Evolutionary conservation across 164 flowering plant genomes (phyloP), one percentile per base, ranked within the genome.

Genomic region (Magnolia officinalis): DNA sequence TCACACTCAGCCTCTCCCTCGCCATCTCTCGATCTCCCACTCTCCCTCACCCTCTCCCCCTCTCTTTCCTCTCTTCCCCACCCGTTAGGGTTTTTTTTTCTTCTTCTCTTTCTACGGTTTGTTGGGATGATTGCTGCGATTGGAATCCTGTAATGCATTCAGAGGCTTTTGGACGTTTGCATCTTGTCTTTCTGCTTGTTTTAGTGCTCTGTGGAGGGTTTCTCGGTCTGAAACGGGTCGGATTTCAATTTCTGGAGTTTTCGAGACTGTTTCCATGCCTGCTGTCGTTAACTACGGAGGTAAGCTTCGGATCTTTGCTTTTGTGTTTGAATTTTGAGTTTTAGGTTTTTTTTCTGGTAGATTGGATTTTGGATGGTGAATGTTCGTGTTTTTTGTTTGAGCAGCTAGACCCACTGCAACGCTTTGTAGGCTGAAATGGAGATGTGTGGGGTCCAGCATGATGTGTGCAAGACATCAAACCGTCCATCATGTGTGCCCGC

Each of bases 231-330:
- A n/a, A n/a, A n/a, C n/a, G n/a, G n/a, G n/a, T n/a, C n/a, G n/a
- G n/a, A n/a, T n/a, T n/a, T n/a, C n/a, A n/a, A n/a, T n/a, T n/a
- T n/a, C n/a, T n/a, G n/a, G n/a, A n/a, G n/a, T n/a, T n/a, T n/a
- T n/a, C n/a, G n/a, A n/a, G n/a, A n/a, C n/a, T n/a, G n/a, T n/a
- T n/a, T n/a, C n/a, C n/a, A n/a, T n/a, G n/a, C n/a, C n/a, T 52
- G 45, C 83, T 6, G 83, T 84, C 75, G 79, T 82, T 64, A 79
- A 80, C 23, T 84, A 74, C 67, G 11, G 73, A 21, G 86, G 86
- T 84, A 70, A 74, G 83, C 37, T 71, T 67, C 37, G 1, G 55
- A 10, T 74, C 61, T 58, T 31, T 63, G 11, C 5, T 50, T 75
- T 31, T 2, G 29, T 63, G 21, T 29, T 45, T 19, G 1, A 70